Conservation (phyloP, 345 rosid genomes). For the Linum lewisii region DNA sequence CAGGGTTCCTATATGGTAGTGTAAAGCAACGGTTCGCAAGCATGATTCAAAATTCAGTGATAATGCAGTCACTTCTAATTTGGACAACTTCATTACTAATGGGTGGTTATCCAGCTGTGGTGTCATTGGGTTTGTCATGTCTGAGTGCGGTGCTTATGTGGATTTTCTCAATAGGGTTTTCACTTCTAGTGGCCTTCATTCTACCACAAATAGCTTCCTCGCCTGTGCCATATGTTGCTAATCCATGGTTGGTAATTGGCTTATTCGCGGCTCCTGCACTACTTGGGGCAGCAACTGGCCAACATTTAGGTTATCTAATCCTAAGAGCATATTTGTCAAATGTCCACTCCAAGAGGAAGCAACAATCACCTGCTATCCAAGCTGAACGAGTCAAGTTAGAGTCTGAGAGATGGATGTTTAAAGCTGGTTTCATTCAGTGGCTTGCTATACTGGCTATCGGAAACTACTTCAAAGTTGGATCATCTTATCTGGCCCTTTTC, state of each 20-base stretch:
- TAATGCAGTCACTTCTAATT: slow-evolving; percentile 72
- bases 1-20: slow-evolving; percentile 82
- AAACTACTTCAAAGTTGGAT: slow-evolving; percentile 66
- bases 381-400: slow-evolving; percentile 61
- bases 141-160: slow-evolving; percentile 55
- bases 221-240: slow-evolving; percentile 72
- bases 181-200: slow-evolving; percentile 53
- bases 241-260: slow-evolving; percentile 74
- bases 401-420: slow-evolving; percentile 91
- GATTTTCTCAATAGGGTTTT: slow-evolving; percentile 68
- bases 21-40: slow-evolving; percentile 55
- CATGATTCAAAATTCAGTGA: slow-evolving; percentile 69
- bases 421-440: slow-evolving; percentile 87
- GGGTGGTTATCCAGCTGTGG: slow-evolving; percentile 75
- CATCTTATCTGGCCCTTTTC: slow-evolving; percentile 70
- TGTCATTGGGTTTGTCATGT: slow-evolving; percentile 57
- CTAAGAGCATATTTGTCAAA: slow-evolving; percentile 44
- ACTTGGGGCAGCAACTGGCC: slow-evolving; percentile 81
- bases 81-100: slow-evolving; percentile 71
- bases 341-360: slow-evolving; percentile 38
- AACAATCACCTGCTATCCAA: slow-evolving; percentile 33
- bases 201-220: slow-evolving; percentile 64
- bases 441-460: slow-evolving; percentile 55
- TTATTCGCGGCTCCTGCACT: slow-evolving; percentile 84
- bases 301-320: slow-evolving; percentile 58